Conservation (phyloP, 2,329 filamentous ascomycete genomes). For the Colletotrichum sp. region DNA sequence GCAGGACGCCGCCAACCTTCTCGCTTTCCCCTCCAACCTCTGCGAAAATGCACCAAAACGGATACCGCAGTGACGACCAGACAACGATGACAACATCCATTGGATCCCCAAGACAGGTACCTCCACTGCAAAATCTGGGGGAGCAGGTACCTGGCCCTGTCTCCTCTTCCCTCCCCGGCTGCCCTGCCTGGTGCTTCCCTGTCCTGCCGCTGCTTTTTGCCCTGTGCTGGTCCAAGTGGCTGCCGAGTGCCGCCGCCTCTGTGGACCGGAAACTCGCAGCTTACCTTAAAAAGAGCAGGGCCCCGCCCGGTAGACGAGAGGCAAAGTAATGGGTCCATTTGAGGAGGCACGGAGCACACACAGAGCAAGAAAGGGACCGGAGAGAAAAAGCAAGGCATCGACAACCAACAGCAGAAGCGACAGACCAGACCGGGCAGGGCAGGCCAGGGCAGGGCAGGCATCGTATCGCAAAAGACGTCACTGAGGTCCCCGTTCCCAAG, state of each 20-base stretch:
- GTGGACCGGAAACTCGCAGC: not conserved
- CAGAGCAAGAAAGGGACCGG: not conserved
- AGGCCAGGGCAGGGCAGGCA: not conserved
- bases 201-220: not conserved
- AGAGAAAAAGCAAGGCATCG: not conserved
- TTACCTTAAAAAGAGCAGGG: not conserved
- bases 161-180: not conserved
- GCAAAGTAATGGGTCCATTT: not conserved
- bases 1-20: not conserved
- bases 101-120: not conserved
- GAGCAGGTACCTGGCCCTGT: not conserved
- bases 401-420: not conserved
- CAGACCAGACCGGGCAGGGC: not conserved
- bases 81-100: not conserved
- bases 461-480: not conserved
- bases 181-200: not conserved
- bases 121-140: conserved; percentile 1
- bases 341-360: not conserved
- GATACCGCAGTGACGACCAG: not conserved
- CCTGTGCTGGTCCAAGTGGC: not conserved
- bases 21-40: not conserved
- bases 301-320: not conserved
- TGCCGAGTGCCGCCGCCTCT: not conserved
- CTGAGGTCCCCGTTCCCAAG: not conserved
- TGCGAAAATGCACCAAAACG: not conserved